Percentiles rank a stretch among this genome's conserved stretches.
These are phyloP conservation scores for Boletales sp. DNA, from an alignment of 768 basidiomycete genomes.

Conservation along the genomic window DNA sequence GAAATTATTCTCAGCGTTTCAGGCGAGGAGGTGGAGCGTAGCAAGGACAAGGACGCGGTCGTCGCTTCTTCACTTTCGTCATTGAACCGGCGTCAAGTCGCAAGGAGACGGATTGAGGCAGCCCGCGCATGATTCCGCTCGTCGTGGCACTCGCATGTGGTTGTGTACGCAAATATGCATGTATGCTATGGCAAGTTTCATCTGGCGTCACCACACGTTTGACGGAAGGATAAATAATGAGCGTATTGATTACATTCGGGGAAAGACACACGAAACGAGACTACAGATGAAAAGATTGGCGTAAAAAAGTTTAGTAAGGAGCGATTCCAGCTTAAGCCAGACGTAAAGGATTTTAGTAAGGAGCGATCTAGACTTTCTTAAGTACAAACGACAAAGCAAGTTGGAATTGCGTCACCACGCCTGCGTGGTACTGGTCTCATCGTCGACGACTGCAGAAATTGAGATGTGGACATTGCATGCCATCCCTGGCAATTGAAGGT, in stretches of 20 bases:
- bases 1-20: constrained; percentile 86
- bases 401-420: background rate
- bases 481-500: background rate
- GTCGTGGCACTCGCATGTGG: constrained; percentile 15
- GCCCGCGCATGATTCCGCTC: constrained; percentile 49
- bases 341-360: constrained; percentile 2
- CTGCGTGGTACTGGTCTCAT: constrained; percentile 3
- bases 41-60: constrained; percentile 72
- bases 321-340: background rate
- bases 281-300: background rate
- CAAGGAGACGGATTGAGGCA: constrained; percentile 86
- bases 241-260: background rate
- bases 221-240: constrained; percentile 5
- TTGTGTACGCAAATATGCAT: constrained; percentile 30
- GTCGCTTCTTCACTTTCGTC: constrained; percentile 51
- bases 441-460: constrained; percentile 8
- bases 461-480: background rate
- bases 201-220: background rate
- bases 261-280: background rate
- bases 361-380: background rate
- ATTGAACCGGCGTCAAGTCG: constrained; percentile 82
- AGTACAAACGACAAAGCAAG: background rate
- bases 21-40: constrained; percentile 85
- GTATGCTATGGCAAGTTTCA: constrained; percentile 21
- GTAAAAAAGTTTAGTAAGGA: constrained; percentile 2